These are phyloP conservation scores for Chaetomiaceae sp. DNA, from an alignment of 2,329 filamentous ascomycete genomes.

Conservation along the genomic window DNA sequence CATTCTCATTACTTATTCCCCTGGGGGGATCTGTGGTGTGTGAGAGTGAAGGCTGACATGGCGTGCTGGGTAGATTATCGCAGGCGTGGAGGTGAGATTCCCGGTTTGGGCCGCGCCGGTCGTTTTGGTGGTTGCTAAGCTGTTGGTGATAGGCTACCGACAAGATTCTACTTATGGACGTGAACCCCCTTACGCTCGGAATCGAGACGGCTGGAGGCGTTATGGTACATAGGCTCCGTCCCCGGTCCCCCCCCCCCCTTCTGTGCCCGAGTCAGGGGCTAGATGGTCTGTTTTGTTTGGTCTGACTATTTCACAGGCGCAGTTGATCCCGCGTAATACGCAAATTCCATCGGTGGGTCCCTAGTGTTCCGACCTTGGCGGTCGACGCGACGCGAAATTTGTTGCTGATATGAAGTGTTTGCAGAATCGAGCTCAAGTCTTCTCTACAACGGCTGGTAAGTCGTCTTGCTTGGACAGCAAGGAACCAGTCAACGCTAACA, in stretches of 20 bases:
- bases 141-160: slow-evolving; percentile 55
- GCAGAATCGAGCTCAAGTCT: slow-evolving; percentile 86
- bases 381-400: too few relatives aligned
- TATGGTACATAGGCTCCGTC: slow-evolving; percentile 57
- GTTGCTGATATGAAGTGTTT: too few relatives aligned
- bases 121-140: slow-evolving; percentile 56
- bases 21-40: too few relatives aligned
- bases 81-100: slow-evolving; percentile 32
- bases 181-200: slow-evolving; percentile 93
- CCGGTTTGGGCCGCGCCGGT: neutral
- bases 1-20: too few relatives aligned
- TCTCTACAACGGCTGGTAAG: slow-evolving; percentile 77
- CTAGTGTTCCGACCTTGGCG: too few relatives aligned
- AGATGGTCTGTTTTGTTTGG: neutral
- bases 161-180: slow-evolving; percentile 85
- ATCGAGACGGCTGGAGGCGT: slow-evolving; percentile 97
- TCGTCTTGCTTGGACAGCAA: neutral
- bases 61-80: slow-evolving; percentile 12
- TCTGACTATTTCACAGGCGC: slow-evolving; percentile 46
- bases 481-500: neutral
- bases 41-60: neutral
- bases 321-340: slow-evolving; percentile 93
- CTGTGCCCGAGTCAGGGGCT: neutral
- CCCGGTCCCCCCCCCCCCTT: too few relatives aligned
- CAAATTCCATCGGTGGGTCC: slow-evolving; percentile 73